A percentile compares a stretch with the other conserved stretches of the same genome.
These are phyloP conservation scores for Monilinia aucupariae DNA, from an alignment of 2,329 filamentous ascomycete genomes.

Conservation along the genomic window DNA sequence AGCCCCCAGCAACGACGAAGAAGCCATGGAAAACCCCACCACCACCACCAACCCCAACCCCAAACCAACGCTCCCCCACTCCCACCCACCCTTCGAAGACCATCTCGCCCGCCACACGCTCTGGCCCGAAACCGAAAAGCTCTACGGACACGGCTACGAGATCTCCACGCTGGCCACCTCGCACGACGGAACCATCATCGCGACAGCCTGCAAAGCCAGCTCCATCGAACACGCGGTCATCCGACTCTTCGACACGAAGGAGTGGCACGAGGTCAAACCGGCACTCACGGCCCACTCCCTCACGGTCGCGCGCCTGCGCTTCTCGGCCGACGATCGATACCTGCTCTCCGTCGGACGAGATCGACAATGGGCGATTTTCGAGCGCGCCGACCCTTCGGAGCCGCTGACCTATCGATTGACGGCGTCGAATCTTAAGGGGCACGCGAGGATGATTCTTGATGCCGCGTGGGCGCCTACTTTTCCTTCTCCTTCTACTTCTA, in stretches of 20 bases:
- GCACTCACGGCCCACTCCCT: slow-evolving; percentile 79
- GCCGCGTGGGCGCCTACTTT: slow-evolving; percentile 67
- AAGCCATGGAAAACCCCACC: slow-evolving; percentile 39
- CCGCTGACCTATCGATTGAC: slow-evolving; percentile 48
- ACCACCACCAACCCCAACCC: slow-evolving; percentile 43
- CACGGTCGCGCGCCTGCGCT: slow-evolving; percentile 77
- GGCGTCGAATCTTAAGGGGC: slow-evolving; percentile 72
- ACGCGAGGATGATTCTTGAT: slow-evolving; percentile 87
- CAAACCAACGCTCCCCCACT: slow-evolving; percentile 57
- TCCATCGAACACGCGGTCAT: slow-evolving; percentile 93
- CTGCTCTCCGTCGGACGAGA: slow-evolving; percentile 88
- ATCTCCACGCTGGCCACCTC: slow-evolving; percentile 81
- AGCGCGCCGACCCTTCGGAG: slow-evolving; percentile 40
- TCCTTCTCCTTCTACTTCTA: no score
- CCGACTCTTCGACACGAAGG: slow-evolving; percentile 77
- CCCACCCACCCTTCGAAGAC: slow-evolving; percentile 82
- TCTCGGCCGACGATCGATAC: slow-evolving; percentile 66
- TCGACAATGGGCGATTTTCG: slow-evolving; percentile 83
- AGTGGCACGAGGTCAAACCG: slow-evolving; percentile 83
- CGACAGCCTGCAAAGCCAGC: slow-evolving; percentile 88
- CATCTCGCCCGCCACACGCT: slow-evolving; percentile 83
- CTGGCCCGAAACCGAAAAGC: slow-evolving; percentile 93
- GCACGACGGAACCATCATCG: slow-evolving; percentile 68
- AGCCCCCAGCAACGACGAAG: slow-evolving; percentile 45
- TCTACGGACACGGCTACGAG: slow-evolving; percentile 97